A percentile compares a stretch with the other conserved stretches of the same genome.
phyloP scores from a whole-genome alignment of 441 rosid genomes.

The Breynia disticha region DNA sequence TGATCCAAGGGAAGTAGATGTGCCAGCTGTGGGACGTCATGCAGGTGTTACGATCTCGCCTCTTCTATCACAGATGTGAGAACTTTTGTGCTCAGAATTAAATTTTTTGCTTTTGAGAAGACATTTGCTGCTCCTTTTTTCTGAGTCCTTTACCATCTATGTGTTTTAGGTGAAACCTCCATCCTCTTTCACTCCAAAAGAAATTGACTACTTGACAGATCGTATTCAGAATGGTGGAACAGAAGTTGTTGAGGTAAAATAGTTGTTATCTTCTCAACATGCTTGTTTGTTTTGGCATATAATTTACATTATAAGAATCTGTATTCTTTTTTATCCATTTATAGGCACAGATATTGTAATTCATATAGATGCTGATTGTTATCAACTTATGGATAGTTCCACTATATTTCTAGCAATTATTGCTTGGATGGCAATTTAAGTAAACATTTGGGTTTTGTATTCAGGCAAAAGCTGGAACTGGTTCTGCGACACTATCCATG shows the following conservation, averaged over 20 bases:
- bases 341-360: neutral
- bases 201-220: constrained; percentile 68
- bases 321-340: neutral
- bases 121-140: neutral
- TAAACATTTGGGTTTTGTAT: constrained; percentile 10
- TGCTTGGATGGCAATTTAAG: neutral
- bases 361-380: neutral
- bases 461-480: constrained; percentile 97
- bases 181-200: constrained; percentile 65
- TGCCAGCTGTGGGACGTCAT: constrained; percentile 82
- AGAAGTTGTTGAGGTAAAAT: constrained; percentile 85
- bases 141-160: neutral
- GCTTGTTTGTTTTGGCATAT: neutral
- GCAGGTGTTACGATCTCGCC: constrained; percentile 80
- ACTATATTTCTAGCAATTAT: too few species aligned
- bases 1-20: constrained; percentile 71
- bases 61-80: constrained; percentile 65
- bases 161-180: constrained; percentile 63
- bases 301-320: neutral
- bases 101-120: neutral
- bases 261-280: neutral
- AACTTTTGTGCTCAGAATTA: neutral
- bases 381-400: neutral
- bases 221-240: constrained; percentile 98
- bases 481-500: constrained; percentile 96